Evolutionary conservation across 2,329 filamentous ascomycete species (phyloP), one percentile per base, ranked within the genome.

Genomic region (Trichoderma atroviride): DNA sequence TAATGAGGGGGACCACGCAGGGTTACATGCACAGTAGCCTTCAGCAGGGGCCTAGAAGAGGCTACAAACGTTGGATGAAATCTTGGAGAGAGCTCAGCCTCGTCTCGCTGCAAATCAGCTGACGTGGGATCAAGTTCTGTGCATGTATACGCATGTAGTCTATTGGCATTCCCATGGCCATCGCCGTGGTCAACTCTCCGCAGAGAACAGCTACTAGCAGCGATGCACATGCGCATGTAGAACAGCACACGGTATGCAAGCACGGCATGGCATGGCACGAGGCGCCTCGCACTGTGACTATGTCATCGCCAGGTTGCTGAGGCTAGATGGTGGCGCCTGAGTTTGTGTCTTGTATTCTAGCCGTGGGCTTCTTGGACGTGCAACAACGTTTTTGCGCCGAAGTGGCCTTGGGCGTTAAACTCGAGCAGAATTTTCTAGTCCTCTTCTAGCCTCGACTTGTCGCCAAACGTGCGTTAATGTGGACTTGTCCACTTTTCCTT

Each of bases 71-170:
- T 13, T 35, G 33, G 33, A 35, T 14, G 33, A 35, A 35, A 14
- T 35, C 31, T 37, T 59, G 33, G 9, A 43, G 31, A 33, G 60
- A 47, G 40, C 64, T 67, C 64, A 67, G 64, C 64, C 64, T 67
- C 64, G 64, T 67, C 64, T 59, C 29, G 55, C 64, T 59, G 64
- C 64, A 59, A 58, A 67, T 67, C 64, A 67, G 64, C 64, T 67
- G 55, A 67, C 64, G 64, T 67, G 64, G 64, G 64, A 67, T 57
- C 37, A 57, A 29, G 5, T 56, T 27, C 29, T 47, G 52, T 31
- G 4, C 5, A 59, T 58, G 55, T 43, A 9, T 13, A 58, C 57
- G 63, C 40, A 59, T 52, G 50, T 35, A 31, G 29, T 27, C 27
- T 31, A 35, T 58, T 52, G 16, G 6, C 55, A 22, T 43, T 67